These are phyloP conservation scores for Cryoendolithus antarcticus DNA, from an alignment of 2,329 filamentous ascomycete genomes.

Conservation along the genomic window DNA sequence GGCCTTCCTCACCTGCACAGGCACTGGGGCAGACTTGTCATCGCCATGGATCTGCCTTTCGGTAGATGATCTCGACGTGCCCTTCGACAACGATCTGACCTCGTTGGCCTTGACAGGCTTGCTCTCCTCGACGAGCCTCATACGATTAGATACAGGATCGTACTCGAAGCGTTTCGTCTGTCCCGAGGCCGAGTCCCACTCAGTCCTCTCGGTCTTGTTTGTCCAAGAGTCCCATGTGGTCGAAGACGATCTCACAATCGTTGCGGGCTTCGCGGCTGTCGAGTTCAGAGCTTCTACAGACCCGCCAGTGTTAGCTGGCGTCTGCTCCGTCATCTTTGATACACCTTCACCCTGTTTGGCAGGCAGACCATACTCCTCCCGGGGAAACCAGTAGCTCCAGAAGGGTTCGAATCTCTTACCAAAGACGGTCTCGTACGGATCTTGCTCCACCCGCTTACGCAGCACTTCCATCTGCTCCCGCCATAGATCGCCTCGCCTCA, in stretches of 20 bases:
- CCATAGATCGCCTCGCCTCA: too few relatives aligned
- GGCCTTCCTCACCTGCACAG: too few relatives aligned
- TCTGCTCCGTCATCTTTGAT: too few relatives aligned
- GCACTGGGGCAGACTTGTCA: too few relatives aligned
- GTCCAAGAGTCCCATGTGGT: slow-evolving; percentile 22
- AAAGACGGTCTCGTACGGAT: slow-evolving; percentile 33
- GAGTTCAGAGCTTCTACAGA: neutral
- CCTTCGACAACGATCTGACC: too few relatives aligned
- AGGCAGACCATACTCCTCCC: slow-evolving; percentile 15
- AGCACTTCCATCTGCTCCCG: slow-evolving; percentile 20
- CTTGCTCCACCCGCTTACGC: slow-evolving; percentile 24
- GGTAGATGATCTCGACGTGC: too few relatives aligned
- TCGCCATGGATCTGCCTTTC: too few relatives aligned
- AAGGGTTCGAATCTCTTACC: slow-evolving; percentile 26
- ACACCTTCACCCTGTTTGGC: slow-evolving; percentile 3
- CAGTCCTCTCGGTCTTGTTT: slow-evolving; percentile 16
- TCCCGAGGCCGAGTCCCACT: slow-evolving; percentile 22
- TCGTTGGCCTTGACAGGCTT: too few relatives aligned
- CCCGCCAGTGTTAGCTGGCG: neutral
- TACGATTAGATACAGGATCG: slow-evolving; percentile 27
- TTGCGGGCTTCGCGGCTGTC: neutral
- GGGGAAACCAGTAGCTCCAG: slow-evolving; percentile 19
- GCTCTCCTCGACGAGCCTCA: slow-evolving; percentile 17
- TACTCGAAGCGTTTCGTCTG: slow-evolving; percentile 21
- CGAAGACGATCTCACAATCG: slow-evolving; percentile 6